phyloP scores from a whole-genome alignment of 352 stramenopile species.

The Phytophthora capsici region DNA sequence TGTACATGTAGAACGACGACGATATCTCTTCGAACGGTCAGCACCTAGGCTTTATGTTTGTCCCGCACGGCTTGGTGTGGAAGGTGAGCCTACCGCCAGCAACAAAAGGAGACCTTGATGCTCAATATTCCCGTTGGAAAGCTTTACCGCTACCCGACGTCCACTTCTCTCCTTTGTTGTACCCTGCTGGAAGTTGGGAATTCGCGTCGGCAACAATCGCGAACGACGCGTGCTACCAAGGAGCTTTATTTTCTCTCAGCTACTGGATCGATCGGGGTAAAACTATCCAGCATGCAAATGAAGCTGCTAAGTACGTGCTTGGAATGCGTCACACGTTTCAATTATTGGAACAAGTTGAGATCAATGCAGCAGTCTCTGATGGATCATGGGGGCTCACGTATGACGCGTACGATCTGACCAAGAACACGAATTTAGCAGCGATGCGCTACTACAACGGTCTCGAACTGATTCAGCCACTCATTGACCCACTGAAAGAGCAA shows the following conservation, averaged over 20 bases:
- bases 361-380: slow-evolving; percentile 11
- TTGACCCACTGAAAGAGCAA: slow-evolving; percentile 16
- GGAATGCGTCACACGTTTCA: slow-evolving; percentile 36
- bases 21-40: slow-evolving; percentile 44
- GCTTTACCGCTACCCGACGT: not conserved
- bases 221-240: slow-evolving; percentile 64
- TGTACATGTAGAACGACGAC: slow-evolving; percentile 46
- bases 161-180: slow-evolving; percentile 20
- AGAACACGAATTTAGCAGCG: slow-evolving; percentile 56
- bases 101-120: slow-evolving; percentile 8
- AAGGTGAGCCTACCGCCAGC: slow-evolving; percentile 35
- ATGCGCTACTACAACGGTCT: slow-evolving; percentile 49
- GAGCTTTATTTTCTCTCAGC: slow-evolving; percentile 42
- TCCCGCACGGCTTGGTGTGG: slow-evolving; percentile 56
- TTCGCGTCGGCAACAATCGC: slow-evolving; percentile 56
- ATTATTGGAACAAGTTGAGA: slow-evolving; percentile 37
- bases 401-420: slow-evolving; percentile 51
- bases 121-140: slow-evolving; percentile 31
- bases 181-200: slow-evolving; percentile 55
- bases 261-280: slow-evolving; percentile 48
- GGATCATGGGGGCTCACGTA: slow-evolving; percentile 45
- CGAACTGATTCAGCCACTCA: slow-evolving; percentile 25
- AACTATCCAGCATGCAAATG: slow-evolving; percentile 26
- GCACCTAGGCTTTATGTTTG: slow-evolving; percentile 49
- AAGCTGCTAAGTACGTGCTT: slow-evolving; percentile 43